Evolutionary conservation across 805 yeast genomes (phyloP).

Genomic region (Candida maltosa): DNA sequence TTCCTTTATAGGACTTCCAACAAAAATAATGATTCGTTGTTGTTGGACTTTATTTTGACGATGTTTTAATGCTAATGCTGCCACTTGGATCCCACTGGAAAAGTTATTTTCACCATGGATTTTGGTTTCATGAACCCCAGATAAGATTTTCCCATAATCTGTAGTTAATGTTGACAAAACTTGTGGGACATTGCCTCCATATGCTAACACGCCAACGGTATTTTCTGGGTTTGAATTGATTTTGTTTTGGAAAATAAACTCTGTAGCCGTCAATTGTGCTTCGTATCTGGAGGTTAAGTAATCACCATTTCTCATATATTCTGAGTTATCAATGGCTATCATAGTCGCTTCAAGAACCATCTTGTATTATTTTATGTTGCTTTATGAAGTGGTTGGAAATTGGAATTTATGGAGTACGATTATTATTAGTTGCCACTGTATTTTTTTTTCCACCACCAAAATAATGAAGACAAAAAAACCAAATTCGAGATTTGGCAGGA

Average conservation of each 20-base stretch:
- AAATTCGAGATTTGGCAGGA: not conserved
- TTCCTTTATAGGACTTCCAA: slow-evolving; percentile 80
- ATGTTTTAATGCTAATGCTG: slow-evolving; percentile 86
- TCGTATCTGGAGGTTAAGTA: slow-evolving; percentile 83
- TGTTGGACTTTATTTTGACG: slow-evolving; percentile 91
- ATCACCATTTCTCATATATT: slow-evolving; percentile 94
- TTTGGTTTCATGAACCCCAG: slow-evolving; percentile 78
- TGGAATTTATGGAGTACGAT: too few relatives aligned
- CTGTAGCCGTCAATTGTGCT: slow-evolving; percentile 90
- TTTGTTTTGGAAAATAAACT: slow-evolving; percentile 80
- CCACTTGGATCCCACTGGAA: slow-evolving; percentile 86
- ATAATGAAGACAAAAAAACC: not conserved
- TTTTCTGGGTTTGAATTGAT: slow-evolving; percentile 88
- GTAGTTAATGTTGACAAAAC: slow-evolving; percentile 87
- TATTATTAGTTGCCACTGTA: slow-evolving; percentile 5
- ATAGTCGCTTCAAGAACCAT: slow-evolving; percentile 97
- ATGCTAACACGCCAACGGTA: slow-evolving; percentile 86
- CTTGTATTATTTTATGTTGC: slow-evolving; percentile 17
- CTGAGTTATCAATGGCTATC: slow-evolving; percentile 93
- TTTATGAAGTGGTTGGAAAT: too few relatives aligned
- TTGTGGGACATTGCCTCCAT: slow-evolving; percentile 80
- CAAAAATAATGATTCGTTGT: slow-evolving; percentile 86
- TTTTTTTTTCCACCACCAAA: slow-evolving; percentile 3
- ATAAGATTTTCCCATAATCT: slow-evolving; percentile 79
- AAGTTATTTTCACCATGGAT: slow-evolving; percentile 68